phyloP scores from a whole-genome alignment of 495 filamentous ascomycete species.

The Neurospora sp. region DNA sequence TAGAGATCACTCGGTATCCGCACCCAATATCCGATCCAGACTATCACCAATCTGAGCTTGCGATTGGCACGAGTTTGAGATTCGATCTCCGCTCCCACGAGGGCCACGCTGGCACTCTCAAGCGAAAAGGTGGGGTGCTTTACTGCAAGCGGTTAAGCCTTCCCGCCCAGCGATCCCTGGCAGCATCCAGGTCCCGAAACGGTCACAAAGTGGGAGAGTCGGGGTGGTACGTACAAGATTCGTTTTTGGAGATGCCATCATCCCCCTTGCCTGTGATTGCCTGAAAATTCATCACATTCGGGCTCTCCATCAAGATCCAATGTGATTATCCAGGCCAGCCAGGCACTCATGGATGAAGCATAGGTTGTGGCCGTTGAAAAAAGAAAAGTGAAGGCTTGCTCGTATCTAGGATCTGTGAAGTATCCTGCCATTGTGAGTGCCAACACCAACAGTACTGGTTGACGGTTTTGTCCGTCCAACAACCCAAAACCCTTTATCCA shows the following conservation, averaged over 20 bases:
- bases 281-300: not conserved
- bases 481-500: not conserved
- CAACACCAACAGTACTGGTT: not conserved
- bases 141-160: not conserved
- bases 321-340: not conserved
- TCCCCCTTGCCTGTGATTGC: not conserved
- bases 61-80: not conserved
- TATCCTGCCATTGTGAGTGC: not conserved
- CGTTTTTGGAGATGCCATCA: not conserved
- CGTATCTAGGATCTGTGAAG: not conserved
- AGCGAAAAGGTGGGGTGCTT: not conserved
- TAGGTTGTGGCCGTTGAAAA: not conserved
- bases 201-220: not conserved
- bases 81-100: not conserved
- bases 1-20: not conserved
- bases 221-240: not conserved
- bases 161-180: not conserved
- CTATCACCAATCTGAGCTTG: not conserved
- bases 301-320: not conserved
- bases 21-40: not conserved
- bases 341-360: not conserved
- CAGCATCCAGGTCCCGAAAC: not conserved
- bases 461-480: not conserved
- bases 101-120: not conserved
- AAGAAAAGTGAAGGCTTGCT: not conserved